phyloP scores from a whole-genome alignment of 129 eudicot species.

The Silybum marianum region DNA sequence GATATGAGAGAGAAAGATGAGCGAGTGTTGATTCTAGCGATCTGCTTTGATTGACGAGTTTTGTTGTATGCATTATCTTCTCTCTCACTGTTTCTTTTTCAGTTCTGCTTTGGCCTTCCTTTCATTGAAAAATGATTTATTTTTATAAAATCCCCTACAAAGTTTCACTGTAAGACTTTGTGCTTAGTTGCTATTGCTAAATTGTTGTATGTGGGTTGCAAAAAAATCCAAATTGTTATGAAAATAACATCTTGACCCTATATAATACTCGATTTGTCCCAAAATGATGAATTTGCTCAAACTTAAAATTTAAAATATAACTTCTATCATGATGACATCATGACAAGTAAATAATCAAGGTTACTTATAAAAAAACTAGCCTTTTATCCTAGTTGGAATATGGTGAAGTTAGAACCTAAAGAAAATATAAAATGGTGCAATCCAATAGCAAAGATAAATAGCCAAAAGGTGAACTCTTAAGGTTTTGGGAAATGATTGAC shows the following conservation, averaged over 20 bases:
- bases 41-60: not conserved
- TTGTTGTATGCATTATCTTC: not conserved
- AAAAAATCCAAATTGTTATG: not conserved
- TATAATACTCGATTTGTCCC: not conserved
- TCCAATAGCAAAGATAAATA: not conserved
- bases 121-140: not conserved
- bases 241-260: not conserved
- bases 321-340: not conserved
- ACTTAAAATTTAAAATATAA: not conserved
- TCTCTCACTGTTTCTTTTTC: not conserved
- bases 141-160: not conserved
- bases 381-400: not conserved
- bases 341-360: not conserved
- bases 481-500: not conserved
- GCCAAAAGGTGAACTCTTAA: not conserved
- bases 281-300: not conserved
- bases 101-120: not conserved
- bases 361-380: not conserved
- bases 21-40: not conserved
- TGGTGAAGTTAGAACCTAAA: not conserved
- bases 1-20: not conserved
- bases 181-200: not conserved
- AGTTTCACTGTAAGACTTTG: not conserved
- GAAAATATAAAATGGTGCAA: not conserved
- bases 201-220: not conserved